Conservation (phyloP, 2,329 filamentous ascomycete genomes). For the Alternaria ethzedia region DNA sequence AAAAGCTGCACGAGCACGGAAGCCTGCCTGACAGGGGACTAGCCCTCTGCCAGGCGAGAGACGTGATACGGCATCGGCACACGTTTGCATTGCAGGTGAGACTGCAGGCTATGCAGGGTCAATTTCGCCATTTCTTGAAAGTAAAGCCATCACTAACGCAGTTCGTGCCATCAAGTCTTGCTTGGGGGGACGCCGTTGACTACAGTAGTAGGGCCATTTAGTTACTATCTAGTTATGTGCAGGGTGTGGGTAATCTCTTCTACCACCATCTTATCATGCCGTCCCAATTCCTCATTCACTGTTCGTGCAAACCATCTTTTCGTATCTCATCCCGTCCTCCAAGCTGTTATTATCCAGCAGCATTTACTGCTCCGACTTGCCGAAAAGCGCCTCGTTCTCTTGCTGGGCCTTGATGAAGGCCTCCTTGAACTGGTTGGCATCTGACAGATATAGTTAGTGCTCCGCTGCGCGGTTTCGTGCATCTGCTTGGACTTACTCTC, state of each 20-base stretch:
- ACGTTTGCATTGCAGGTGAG: not conserved
- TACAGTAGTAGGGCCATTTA: slow-evolving; percentile 32
- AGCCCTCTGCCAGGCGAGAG: not conserved
- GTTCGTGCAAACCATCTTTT: slow-evolving; percentile 32
- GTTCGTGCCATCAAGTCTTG: not conserved
- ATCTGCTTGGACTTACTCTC: slow-evolving; percentile 73
- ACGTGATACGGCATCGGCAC: not conserved
- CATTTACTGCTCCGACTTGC: slow-evolving; percentile 54
- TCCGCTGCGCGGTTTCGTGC: slow-evolving; percentile 1
- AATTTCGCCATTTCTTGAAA: not conserved
- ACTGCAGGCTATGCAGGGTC: not conserved
- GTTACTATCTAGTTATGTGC: slow-evolving; percentile 48
- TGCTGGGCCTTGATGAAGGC: slow-evolving; percentile 95
- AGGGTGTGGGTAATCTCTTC: slow-evolving; percentile 38
- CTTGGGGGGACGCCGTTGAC: slow-evolving; percentile 25
- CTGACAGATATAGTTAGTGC: slow-evolving; percentile 56
- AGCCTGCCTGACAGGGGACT: slow-evolving; percentile 8
- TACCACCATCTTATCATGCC: slow-evolving; percentile 37
- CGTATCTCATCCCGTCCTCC: slow-evolving; percentile 16
- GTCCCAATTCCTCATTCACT: slow-evolving; percentile 35
- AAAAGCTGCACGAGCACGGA: slow-evolving; percentile 3
- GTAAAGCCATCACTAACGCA: not conserved
- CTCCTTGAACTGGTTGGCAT: slow-evolving; percentile 97
- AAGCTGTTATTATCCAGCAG: not conserved
- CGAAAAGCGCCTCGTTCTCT: slow-evolving; percentile 89